A percentile compares a stretch with the other conserved stretches of the same genome.
phyloP scores from a whole-genome alignment of 306 rosid genomes.

The Betula pendula region DNA sequence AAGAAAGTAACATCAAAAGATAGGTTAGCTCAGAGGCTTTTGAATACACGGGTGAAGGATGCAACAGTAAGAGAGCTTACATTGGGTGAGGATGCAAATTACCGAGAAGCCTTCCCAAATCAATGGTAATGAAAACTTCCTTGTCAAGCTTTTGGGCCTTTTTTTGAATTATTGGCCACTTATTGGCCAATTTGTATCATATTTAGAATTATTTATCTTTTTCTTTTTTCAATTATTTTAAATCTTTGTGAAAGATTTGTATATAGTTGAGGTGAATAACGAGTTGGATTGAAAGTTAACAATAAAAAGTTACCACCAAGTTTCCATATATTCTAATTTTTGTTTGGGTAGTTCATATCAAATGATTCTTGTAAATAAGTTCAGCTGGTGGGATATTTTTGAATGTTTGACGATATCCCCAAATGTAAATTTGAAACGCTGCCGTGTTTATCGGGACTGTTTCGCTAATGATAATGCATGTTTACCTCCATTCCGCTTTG shows the following conservation, averaged over 20 bases:
- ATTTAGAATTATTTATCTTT: not conserved
- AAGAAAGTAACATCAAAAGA: constrained; percentile 81
- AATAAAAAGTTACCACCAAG: not conserved
- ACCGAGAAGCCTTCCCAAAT: constrained; percentile 78
- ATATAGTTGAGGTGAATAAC: constrained; percentile 17
- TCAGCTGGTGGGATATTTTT: not conserved
- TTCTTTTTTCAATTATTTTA: not conserved
- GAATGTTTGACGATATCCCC: too few species aligned
- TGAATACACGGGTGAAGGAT: constrained; percentile 48
- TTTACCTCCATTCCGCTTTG: not conserved
- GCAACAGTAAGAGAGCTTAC: constrained; percentile 47
- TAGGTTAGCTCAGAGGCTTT: constrained; percentile 64
- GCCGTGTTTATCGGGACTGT: not conserved
- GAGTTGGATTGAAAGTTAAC: not conserved
- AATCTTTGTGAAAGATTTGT: constrained; percentile 4
- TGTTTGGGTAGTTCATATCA: not conserved
- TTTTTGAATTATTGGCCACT: too few species aligned
- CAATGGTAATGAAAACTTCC: constrained; percentile 49
- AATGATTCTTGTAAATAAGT: not conserved
- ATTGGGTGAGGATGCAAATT: constrained; percentile 47
- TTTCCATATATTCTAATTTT: not conserved
- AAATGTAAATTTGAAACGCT: too few species aligned
- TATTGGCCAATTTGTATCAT: constrained; percentile 9
- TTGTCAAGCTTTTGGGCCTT: constrained; percentile 11
- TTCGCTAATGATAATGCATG: not conserved